Base-by-base conservation (phyloP, 202 grass and related monocot species). In the Zoysia matrella region DNA sequence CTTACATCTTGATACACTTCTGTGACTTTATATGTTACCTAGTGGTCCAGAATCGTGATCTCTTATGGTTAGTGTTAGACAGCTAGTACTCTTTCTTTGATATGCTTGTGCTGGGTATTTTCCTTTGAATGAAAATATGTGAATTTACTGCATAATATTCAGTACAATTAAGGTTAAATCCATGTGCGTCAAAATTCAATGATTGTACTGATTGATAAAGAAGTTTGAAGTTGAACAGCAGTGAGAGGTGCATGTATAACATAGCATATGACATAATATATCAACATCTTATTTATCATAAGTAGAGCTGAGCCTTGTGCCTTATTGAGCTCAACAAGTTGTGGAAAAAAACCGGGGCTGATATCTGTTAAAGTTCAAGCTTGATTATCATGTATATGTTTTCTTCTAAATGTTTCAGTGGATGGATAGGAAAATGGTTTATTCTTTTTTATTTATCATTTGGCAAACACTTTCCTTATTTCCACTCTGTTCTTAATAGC, bases 401-500 rank as follows among this genome's bases (percentile, higher is more conserved):
- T 61, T 58, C 45, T 84, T 56, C 50, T 44, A 68, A 56, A 12
- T 48, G 52, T 60, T 79, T 70, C 16, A 47, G 6, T 69, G 76
- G 44, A 69, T 7, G 4, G 61, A 49, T 36, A 14, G 14, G n/a
- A 16, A 16, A 69, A 8, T 12, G 39, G 22, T 18, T 64, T 69
- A 16, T 22, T 55, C 16, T 68, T 48, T 44, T 40, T 74, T 56
- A 8, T 71, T n/a, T 61, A 4, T 58, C 15, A 51, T 73, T 74
- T 1, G 22, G 22, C 14, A 4, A 55, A 8, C 47, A 40, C 16
- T 56, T 16, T 65, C 36, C 74, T 50, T 52, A 51, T 80, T 60
- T 60, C 4, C 0, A 4, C 14, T 11, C 52, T 22, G 4, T 84
- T 45, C 70, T 77, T 78, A 16, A 30, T 90, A 92, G 85, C 86